Base-by-base conservation (phyloP, 306 rosid species). In the Rosa persica region DNA sequence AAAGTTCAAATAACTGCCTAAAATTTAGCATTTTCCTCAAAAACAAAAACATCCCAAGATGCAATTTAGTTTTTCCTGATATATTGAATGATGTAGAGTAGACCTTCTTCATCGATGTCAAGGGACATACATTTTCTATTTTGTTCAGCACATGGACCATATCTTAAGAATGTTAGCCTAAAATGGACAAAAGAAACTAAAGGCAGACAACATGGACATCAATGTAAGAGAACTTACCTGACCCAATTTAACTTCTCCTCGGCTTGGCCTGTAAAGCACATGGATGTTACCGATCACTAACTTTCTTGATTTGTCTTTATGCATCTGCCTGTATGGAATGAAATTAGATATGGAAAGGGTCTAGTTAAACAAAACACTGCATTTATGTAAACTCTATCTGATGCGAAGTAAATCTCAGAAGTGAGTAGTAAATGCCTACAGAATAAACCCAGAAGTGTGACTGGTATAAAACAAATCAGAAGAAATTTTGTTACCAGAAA, bases 161-260 rank as follows among this genome's bases (percentile, higher is more conserved):
- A 12, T 62, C n/a, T 8, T 19, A 38, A 3, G 25, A 66, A 66
- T 66, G 46, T 17, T 39, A 66, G 15, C 70, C 47, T 66, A 17
- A 19, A 30, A 8, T 3, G 25, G 25, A 2, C 4, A 66, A 38
- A 66, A 38, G 48, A 19, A 38, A 39, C 25, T 43, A 38, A 66
- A 66, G 12, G 71, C 47, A 38, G 25, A 19, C n/a, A 13, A 51
- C 22, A 34, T 15, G 46, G 22, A 65, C 46, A 27, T 64, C 68
- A 55, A 61, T 30, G 67, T 11, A 12, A 64, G 68, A 49, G 54
- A 75, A 87, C 87, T 86, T 88, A 94, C 98, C 89, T 94, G 96
- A 76, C 93, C 97, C 85, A 92, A 74, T 88, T 94, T 94, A 78
- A 88, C 87, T 60, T 94, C 97, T 66, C 98, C 98, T 74, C 84